A percentile compares a stretch with the other conserved stretches of the same genome.
Evolutionary conservation across 1,284 basidiomycete genomes (phyloP).

Genomic region (Xerocomus cyaneibrunnescens): DNA sequence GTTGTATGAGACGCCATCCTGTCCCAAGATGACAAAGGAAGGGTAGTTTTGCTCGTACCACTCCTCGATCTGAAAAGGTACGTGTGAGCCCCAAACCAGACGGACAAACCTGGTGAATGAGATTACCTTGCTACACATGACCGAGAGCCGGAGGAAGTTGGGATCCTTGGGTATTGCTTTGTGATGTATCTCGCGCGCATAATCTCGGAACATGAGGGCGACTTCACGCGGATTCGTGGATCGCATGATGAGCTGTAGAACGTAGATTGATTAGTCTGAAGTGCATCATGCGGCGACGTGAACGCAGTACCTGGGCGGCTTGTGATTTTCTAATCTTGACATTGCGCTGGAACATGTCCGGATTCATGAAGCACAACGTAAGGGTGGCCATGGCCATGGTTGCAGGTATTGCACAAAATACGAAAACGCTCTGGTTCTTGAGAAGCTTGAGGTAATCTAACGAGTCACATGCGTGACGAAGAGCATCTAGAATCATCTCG

Average conservation of each 20-base stretch:
- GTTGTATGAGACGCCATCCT: constrained; percentile 29
- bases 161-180: constrained; percentile 83
- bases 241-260: constrained; percentile 77
- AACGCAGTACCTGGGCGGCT: constrained; percentile 68
- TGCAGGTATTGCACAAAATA: constrained; percentile 95
- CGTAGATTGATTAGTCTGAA: not conserved
- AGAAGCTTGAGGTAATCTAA: constrained; percentile 90
- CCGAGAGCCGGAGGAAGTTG: constrained; percentile 78
- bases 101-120: not conserved
- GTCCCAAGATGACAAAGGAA: constrained; percentile 66
- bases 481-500: constrained; percentile 88
- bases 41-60: constrained; percentile 92
- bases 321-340: constrained; percentile 96
- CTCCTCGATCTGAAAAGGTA: constrained; percentile 72
- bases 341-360: constrained; percentile 84
- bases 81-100: not conserved
- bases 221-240: constrained; percentile 94
- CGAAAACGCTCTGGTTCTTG: constrained; percentile 92
- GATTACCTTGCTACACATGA: constrained; percentile 74
- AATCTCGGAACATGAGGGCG: constrained; percentile 84
- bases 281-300: not conserved
- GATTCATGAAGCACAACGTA: constrained; percentile 91
- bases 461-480: constrained; percentile 82
- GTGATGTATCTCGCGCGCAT: constrained; percentile 80
- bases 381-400: constrained; percentile 97